Evolutionary conservation across 116 monocot genomes (phyloP).

Genomic region (Zostera marina): DNA sequence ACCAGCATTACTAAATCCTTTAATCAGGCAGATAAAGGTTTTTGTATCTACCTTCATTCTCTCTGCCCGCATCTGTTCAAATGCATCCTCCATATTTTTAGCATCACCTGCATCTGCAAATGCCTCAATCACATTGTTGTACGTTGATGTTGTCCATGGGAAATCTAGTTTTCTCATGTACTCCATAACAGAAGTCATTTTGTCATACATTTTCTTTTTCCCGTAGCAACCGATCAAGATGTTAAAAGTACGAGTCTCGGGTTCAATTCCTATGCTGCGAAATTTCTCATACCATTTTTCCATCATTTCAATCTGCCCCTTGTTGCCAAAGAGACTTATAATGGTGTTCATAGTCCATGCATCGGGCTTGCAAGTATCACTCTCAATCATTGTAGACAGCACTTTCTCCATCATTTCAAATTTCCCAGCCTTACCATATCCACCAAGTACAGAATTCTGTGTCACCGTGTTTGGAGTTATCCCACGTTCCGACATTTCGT

Average conservation of each 20-base stretch:
- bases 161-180: conserved; percentile 81
- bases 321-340: conserved; percentile 55
- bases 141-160: conserved; percentile 93
- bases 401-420: conserved; percentile 78
- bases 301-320: conserved; percentile 60
- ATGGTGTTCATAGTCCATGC: conserved; percentile 96
- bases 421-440: conserved; percentile 66
- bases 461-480: conserved; percentile 72
- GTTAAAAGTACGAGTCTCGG: conserved; percentile 79
- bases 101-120: conserved; percentile 77
- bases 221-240: conserved; percentile 85
- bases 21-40: conserved; percentile 73
- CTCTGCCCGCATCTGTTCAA: conserved; percentile 77
- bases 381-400: conserved; percentile 61
- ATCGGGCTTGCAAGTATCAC: conserved; percentile 48
- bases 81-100: conserved; percentile 70
- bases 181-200: conserved; percentile 88
- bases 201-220: conserved; percentile 63
- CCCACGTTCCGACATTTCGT: conserved; percentile 64
- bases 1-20: conserved; percentile 65
- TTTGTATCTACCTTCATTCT: conserved; percentile 76
- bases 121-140: conserved; percentile 88
- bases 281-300: conserved; percentile 97
- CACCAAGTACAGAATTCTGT: conserved; percentile 60
- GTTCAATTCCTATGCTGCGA: conserved; percentile 65